Base-by-base conservation (phyloP, 768 basidiomycete genomes). In the Mycena belliarum region DNA sequence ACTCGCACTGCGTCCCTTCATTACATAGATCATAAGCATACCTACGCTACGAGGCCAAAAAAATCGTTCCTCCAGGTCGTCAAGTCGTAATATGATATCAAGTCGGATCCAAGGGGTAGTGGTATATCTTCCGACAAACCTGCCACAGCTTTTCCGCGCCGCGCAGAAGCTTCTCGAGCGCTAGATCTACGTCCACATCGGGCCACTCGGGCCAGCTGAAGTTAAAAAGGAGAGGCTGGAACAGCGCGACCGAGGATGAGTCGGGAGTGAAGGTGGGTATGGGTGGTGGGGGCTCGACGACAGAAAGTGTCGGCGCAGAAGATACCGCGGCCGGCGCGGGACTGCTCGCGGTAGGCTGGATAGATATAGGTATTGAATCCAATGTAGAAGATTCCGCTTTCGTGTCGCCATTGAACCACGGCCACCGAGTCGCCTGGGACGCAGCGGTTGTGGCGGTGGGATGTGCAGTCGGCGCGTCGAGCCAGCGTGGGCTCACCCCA, bases 101-200 rank as follows among this genome's bases (percentile, higher is more conserved):
- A 41, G 81, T 77, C 40, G 83, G 83, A 59, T 80, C 77, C 59
- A 86, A 58, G 1, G 84, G 85, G 59, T 82, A 87, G 66, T 86
- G 82, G 64, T 82, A 80, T 24, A 77, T 70, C 70, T 69, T 80
- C 63, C 78, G 72, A 41, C 79, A 66, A n/a, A 83, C 49, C 55
- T 77, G 71, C 81, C 81, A 86, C 6, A 79, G 68, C 18, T 71
- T 69, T 48, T 74, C 74, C 46, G 80, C 51, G 6, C 77, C 71
- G 29, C 69, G 66, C 53, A 76, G 64, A n/a, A 82, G 57, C 41
- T 72, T 74, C 15, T 77, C 71, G 7, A 75, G 52, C 14, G 68
- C 67, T 7, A 65, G 61, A 49, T 66, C 66, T 40, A 66, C 68
- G 55, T 56, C 59, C 25, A 60, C 41, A 33, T 60, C 59, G 16